Percentiles rank a stretch among this genome's conserved stretches.
phyloP scores from a whole-genome alignment of 169 alveolate species.

The Plasmodium yoelii region DNA sequence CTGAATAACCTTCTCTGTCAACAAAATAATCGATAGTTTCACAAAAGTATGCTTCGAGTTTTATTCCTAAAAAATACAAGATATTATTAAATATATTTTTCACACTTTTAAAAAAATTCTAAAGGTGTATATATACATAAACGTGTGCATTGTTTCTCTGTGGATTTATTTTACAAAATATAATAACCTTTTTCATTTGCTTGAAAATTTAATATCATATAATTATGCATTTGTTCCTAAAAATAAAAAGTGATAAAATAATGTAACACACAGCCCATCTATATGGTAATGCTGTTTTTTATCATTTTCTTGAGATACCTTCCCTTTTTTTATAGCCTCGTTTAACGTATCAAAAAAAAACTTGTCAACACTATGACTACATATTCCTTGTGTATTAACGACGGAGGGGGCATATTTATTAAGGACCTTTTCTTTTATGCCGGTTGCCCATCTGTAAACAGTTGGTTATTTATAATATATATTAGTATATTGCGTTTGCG shows the following conservation, averaged over 20 bases:
- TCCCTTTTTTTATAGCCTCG: slow-evolving; percentile 63
- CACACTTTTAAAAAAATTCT: neutral
- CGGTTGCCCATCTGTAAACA: slow-evolving; percentile 41
- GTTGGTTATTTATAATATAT: neutral
- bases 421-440: slow-evolving; percentile 47
- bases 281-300: neutral
- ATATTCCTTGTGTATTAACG: slow-evolving; percentile 71
- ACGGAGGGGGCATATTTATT: slow-evolving; percentile 44
- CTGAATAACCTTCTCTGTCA: slow-evolving; percentile 50
- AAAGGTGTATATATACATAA: neutral
- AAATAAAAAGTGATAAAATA: neutral
- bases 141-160: neutral
- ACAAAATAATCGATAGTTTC: slow-evolving; percentile 59
- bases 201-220: slow-evolving; percentile 65
- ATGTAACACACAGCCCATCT: neutral
- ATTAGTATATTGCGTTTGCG: neutral
- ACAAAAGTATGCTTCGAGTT: slow-evolving; percentile 61
- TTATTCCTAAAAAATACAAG: slow-evolving; percentile 6
- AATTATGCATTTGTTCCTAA: slow-evolving; percentile 57
- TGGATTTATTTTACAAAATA: neutral
- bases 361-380: slow-evolving; percentile 50
- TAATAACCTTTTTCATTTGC: slow-evolving; percentile 25
- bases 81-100: too few species aligned
- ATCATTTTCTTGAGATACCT: slow-evolving; percentile 28
- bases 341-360: slow-evolving; percentile 36